These are phyloP conservation scores for Immersiporthe knoxdaviesiana DNA, from an alignment of 2,329 filamentous ascomycete genomes.

Conservation along the genomic window DNA sequence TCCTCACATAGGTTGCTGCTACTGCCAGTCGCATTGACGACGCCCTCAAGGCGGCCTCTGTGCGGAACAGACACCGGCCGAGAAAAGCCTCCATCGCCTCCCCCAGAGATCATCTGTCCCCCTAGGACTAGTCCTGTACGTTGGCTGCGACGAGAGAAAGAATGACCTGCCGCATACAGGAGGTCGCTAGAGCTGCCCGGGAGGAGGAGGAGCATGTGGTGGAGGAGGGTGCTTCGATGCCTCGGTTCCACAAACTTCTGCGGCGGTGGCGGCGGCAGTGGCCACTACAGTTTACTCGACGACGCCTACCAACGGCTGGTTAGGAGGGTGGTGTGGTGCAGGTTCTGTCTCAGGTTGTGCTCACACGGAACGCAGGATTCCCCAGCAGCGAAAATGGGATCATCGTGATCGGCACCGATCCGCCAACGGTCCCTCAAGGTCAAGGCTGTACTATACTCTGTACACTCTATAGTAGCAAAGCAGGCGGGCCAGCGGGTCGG, in stretches of 20 bases:
- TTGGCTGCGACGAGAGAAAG: background rate
- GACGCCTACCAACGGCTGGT: background rate
- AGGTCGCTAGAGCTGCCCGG: background rate
- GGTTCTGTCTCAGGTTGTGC: background rate
- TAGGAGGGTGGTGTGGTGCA: background rate
- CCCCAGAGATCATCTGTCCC: background rate
- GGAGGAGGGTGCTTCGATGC: background rate
- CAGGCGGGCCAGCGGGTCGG: background rate
- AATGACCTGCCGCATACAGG: constrained; percentile 7
- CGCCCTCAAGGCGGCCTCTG: background rate
- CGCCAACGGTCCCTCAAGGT: background rate
- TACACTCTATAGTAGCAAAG: no score
- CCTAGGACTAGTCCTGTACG: background rate
- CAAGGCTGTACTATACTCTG: no score
- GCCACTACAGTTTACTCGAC: background rate
- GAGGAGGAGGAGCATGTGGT: background rate
- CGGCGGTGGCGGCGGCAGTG: background rate
- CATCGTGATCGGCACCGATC: background rate
- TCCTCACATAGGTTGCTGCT: background rate
- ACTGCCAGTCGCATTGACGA: background rate
- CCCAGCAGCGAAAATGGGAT: background rate
- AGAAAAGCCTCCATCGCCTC: background rate
- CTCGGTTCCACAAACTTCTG: background rate
- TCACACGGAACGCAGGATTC: background rate
- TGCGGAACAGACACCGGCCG: background rate